Percentiles rank a stretch among this genome's conserved stretches.
These are phyloP conservation scores for Pelargonium fulgidum DNA, from an alignment of 441 rosid species.

Conservation along the genomic window DNA sequence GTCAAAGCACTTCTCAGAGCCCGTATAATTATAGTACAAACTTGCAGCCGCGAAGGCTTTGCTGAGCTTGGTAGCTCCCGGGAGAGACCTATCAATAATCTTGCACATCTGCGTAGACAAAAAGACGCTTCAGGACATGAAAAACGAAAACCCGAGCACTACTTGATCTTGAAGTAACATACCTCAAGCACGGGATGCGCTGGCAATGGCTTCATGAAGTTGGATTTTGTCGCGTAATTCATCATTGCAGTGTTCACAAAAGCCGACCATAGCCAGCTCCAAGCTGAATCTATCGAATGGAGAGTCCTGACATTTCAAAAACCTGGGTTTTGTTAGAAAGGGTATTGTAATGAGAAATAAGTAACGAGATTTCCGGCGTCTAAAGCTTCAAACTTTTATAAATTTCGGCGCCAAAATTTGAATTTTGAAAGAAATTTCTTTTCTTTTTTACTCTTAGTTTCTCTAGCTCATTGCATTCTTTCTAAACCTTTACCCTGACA, in stretches of 20 bases:
- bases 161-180: not conserved
- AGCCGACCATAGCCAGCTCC: constrained; percentile 55
- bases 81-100: constrained; percentile 50
- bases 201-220: constrained; percentile 66
- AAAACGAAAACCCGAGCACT: not conserved
- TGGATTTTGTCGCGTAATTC: constrained; percentile 66
- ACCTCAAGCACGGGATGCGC: constrained; percentile 68
- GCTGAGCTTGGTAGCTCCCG: constrained; percentile 42
- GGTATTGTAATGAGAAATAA: too few relatives aligned
- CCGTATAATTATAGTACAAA: constrained; percentile 63
- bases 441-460: too few relatives aligned
- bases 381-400: too few relatives aligned
- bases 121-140: not conserved
- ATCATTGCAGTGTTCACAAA: constrained; percentile 66
- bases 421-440: too few relatives aligned
- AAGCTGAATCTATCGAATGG: constrained; percentile 38
- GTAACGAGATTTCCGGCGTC: too few relatives aligned
- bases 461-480: too few relatives aligned
- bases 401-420: too few relatives aligned
- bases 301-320: constrained; percentile 30
- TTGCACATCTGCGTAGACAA: constrained; percentile 54
- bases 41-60: constrained; percentile 66
- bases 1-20: constrained; percentile 48
- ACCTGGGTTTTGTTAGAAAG: too few relatives aligned
- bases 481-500: too few relatives aligned